Evolutionary conservation across 345 rosid genomes (phyloP).

Genomic region (Salix arbutifolia): DNA sequence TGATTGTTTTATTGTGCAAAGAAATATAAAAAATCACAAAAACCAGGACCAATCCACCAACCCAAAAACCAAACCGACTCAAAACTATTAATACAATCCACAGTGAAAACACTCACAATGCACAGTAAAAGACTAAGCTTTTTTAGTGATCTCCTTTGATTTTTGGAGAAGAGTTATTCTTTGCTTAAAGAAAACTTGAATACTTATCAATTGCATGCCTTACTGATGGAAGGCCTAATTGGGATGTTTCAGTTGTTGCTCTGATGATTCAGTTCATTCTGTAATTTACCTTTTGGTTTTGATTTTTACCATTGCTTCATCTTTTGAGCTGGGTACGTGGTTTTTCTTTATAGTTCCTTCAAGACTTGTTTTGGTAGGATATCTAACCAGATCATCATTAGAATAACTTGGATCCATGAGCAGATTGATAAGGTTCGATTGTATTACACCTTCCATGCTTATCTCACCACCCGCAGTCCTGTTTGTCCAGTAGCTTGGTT

Average conservation of each 20-base stretch:
- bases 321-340: background rate
- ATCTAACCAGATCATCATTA: background rate
- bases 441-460: background rate
- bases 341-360: background rate
- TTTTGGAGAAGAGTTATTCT: too few species aligned
- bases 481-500: background rate
- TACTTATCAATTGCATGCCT: too few species aligned
- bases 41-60: too few species aligned
- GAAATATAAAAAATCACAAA: too few species aligned
- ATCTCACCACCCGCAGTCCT: background rate
- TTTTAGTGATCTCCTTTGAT: too few species aligned
- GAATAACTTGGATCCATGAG: background rate
- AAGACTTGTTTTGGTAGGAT: background rate
- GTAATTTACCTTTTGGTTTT: background rate
- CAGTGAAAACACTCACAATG: too few species aligned
- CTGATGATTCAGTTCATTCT: background rate
- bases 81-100: too few species aligned
- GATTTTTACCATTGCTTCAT: background rate
- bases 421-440: background rate
- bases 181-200: too few species aligned
- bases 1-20: too few species aligned
- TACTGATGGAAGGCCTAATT: background rate
- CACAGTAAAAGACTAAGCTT: too few species aligned
- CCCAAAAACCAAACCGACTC: rapidly evolving
- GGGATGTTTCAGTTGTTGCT: background rate